A percentile compares a stretch with the other conserved stretches of the same genome.
phyloP scores from a whole-genome alignment of 2,329 filamentous ascomycete species.

The Lasiodiplodia sp. region DNA sequence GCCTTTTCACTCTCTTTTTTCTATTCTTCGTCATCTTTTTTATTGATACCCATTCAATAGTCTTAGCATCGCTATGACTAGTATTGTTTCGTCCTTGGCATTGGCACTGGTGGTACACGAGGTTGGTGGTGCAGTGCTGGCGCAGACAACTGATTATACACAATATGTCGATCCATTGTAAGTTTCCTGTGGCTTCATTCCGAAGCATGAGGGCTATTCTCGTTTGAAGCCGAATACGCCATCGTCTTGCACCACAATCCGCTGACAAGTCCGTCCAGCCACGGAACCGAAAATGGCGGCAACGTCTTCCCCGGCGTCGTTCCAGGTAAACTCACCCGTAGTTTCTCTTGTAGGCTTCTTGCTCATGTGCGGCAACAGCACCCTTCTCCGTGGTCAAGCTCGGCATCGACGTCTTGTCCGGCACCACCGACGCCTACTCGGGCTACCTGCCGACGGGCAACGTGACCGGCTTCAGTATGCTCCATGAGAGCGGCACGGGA shows the following conservation, averaged over 20 bases:
- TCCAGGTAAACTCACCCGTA: constrained; percentile 34
- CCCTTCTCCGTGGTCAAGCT: constrained; percentile 48
- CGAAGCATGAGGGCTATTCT: neutral
- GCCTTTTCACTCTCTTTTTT: neutral
- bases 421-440: constrained; percentile 44
- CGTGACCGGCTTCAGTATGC: constrained; percentile 46
- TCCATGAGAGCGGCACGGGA: constrained; percentile 46
- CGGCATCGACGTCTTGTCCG: constrained; percentile 43
- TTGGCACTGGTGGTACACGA: neutral
- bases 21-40: neutral
- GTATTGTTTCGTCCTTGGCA: constrained; percentile 1
- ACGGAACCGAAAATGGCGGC: constrained; percentile 42
- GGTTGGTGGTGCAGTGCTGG: neutral
- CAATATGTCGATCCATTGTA: constrained; percentile 47
- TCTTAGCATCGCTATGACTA: neutral
- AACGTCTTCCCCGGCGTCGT: constrained; percentile 48
- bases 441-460: constrained; percentile 43
- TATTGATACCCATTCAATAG: neutral
- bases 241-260: neutral
- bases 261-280: constrained; percentile 29
- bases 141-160: constrained; percentile 35
- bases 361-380: constrained; percentile 31
- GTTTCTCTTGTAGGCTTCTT: neutral
- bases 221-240: too few species aligned
- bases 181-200: constrained; percentile 10